Evolutionary conservation across 345 rosid species (phyloP).

Genomic region (Hypericum perforatum): DNA sequence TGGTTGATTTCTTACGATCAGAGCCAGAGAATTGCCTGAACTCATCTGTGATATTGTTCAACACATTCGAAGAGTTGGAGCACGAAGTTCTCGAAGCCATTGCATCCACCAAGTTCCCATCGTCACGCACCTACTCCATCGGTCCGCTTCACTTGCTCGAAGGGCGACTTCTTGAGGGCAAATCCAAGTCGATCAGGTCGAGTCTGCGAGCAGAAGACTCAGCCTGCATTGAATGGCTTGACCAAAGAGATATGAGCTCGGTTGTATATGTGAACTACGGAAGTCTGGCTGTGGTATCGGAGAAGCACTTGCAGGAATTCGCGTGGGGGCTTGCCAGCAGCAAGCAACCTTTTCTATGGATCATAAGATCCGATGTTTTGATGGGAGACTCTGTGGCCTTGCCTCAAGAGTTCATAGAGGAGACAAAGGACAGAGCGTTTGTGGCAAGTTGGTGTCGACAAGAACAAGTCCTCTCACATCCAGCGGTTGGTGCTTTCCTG

Average conservation of each 20-base stretch:
- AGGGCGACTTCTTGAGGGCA: background rate
- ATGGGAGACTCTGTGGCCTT: no score
- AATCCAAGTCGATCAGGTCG: background rate
- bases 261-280: background rate
- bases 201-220: background rate
- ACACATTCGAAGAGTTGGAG: background rate
- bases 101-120: background rate
- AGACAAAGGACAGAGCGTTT: no score
- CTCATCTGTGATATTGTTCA: background rate
- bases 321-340: constrained; percentile 1
- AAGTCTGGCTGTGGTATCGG: background rate
- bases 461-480: no score
- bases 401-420: no score
- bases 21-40: background rate
- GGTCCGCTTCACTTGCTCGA: background rate
- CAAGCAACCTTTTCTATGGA: background rate
- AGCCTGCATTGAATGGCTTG: constrained; percentile 1
- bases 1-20: background rate
- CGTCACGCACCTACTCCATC: background rate
- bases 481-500: no score
- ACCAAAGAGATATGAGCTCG: background rate
- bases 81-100: background rate
- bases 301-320: background rate
- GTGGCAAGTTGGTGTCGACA: no score
- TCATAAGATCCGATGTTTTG: background rate